phyloP scores from a whole-genome alignment of 73 alveolate genomes.

The Paramecium pentaurelia region DNA sequence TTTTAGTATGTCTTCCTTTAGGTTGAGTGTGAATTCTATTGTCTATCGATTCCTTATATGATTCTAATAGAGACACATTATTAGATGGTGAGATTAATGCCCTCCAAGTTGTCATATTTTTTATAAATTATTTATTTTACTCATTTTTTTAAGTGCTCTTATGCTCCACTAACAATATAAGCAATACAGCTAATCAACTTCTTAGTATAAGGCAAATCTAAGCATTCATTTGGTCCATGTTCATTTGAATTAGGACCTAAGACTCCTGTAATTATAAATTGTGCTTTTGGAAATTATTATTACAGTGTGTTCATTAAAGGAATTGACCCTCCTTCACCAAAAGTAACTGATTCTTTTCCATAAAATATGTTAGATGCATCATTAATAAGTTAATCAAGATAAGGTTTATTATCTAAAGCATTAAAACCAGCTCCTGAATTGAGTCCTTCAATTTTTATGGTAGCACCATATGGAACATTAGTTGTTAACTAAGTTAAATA shows the following conservation, averaged over 20 bases:
- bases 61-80: neutral
- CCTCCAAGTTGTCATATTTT: conserved; percentile 20
- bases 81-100: neutral
- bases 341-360: conserved; percentile 51
- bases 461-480: conserved; percentile 85
- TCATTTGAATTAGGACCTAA: conserved; percentile 90
- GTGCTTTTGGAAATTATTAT: conserved; percentile 78
- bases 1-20: neutral
- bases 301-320: conserved; percentile 60
- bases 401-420: conserved; percentile 46
- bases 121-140: neutral
- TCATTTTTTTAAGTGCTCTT: conserved; percentile 9
- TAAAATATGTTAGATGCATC: conserved; percentile 50
- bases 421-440: conserved; percentile 79
- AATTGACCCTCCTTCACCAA: conserved; percentile 70
- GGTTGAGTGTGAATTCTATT: neutral
- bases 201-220: conserved; percentile 77
- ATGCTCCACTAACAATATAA: neutral
- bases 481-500: conserved; percentile 65
- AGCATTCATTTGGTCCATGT: conserved; percentile 87
- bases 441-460: conserved; percentile 59
- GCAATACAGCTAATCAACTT: conserved; percentile 69
- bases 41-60: neutral
- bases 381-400: conserved; percentile 18
- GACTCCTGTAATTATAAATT: conserved; percentile 88